phyloP scores from a whole-genome alignment of 805 yeast genomes.

The Teunomyces aglyptinius region DNA sequence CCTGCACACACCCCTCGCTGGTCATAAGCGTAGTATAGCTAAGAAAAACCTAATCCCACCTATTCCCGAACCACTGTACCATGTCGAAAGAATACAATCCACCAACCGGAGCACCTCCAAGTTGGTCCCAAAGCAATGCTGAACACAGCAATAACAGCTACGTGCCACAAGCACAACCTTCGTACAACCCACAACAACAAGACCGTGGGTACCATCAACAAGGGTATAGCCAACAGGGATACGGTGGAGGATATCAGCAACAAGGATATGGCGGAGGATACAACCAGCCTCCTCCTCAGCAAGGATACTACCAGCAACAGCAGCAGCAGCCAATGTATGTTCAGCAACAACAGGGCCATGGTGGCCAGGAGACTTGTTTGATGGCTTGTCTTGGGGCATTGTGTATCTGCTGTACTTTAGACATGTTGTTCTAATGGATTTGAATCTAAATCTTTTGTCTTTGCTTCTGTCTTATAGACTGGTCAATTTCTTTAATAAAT shows the following conservation, averaged over 20 bases:
- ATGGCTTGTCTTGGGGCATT: conserved; percentile 40
- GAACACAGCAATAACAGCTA: conserved; percentile 9
- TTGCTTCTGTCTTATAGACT: neutral
- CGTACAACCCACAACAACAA: conserved; percentile 13
- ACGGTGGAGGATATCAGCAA: conserved; percentile 8
- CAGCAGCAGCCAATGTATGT: conserved; percentile 46
- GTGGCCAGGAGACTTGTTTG: conserved; percentile 33
- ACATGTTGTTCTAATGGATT: conserved; percentile 19
- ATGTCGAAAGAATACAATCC: conserved; percentile 16
- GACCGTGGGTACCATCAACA: conserved; percentile 19
- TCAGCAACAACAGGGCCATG: conserved; percentile 34
- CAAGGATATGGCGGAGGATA: conserved; percentile 16
- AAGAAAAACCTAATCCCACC: neutral
- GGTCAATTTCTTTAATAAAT: neutral
- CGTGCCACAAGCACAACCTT: conserved; percentile 12
- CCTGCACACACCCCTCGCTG: neutral
- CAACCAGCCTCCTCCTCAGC: conserved; percentile 18
- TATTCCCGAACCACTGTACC: neutral
- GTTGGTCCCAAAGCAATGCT: conserved; percentile 15
- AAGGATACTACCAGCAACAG: conserved; percentile 38
- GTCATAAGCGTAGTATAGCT: neutral
- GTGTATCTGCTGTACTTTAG: conserved; percentile 37
- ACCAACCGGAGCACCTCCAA: conserved; percentile 30
- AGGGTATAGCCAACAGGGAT: conserved; percentile 12
- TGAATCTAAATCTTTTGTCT: no score